Evolutionary conservation across 495 filamentous ascomycete genomes (phyloP).

Genomic region (Penicillium dipodomyicola): DNA sequence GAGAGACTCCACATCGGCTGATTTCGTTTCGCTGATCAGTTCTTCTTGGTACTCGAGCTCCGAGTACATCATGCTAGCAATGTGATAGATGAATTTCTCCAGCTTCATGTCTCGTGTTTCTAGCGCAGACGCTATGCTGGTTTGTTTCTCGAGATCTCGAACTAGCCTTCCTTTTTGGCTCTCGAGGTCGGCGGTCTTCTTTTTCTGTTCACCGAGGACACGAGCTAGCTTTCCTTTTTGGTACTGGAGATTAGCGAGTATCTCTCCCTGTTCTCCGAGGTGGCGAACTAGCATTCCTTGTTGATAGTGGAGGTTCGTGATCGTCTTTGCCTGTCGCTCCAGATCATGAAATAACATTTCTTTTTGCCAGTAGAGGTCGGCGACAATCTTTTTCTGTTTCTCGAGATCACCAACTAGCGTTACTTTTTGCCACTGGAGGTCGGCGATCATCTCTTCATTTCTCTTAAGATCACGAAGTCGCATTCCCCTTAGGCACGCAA

Average conservation of each 20-base stretch:
- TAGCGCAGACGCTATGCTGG: not conserved
- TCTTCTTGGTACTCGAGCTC: slow-evolving; percentile 6
- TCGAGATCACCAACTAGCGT: not conserved
- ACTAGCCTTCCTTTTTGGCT: not conserved
- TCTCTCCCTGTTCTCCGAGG: not conserved
- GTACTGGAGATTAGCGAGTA: not conserved
- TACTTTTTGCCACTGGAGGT: not conserved
- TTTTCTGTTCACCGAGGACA: not conserved
- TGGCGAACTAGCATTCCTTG: not conserved
- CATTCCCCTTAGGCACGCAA: not conserved
- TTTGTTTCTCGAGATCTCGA: not conserved
- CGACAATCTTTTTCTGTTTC: not conserved
- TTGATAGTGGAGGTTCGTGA: not conserved
- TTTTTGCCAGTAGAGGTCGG: not conserved
- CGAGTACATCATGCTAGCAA: not conserved
- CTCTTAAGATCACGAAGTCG: not conserved
- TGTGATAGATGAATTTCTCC: not conserved
- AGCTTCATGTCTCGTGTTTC: not conserved
- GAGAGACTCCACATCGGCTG: not conserved
- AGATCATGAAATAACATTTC: not conserved
- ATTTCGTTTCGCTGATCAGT: not conserved
- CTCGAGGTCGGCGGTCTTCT: not conserved
- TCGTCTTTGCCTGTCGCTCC: not conserved
- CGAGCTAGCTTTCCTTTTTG: no score
- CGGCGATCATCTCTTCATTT: not conserved